Evolutionary conservation across 176 grass and related monocot species (phyloP).

Genomic region (Bolboschoenus planiculmis): DNA sequence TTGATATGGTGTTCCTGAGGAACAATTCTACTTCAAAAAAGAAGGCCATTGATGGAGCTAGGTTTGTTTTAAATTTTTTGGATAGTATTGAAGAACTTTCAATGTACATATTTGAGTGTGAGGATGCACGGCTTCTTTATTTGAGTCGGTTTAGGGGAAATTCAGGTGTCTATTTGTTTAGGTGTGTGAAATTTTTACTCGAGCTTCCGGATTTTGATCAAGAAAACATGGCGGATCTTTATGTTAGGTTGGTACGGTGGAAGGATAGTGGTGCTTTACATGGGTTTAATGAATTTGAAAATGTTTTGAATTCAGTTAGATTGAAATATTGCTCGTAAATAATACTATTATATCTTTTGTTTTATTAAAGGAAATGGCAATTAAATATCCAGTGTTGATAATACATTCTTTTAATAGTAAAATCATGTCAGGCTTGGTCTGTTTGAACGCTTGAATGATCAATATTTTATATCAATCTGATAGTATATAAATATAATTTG

Average conservation of each 20-base stretch:
- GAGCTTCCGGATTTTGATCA: constrained; percentile 23
- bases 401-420: not conserved
- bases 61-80: constrained; percentile 52
- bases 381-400: not conserved
- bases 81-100: constrained; percentile 61
- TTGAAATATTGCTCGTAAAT: constrained; percentile 20
- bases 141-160: constrained; percentile 53
- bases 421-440: not conserved
- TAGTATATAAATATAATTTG: not conserved
- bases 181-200: constrained; percentile 44
- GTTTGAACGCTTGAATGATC: not conserved
- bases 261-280: constrained; percentile 35
- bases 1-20: constrained; percentile 12
- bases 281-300: constrained; percentile 48
- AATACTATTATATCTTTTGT: not conserved
- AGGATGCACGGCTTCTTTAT: constrained; percentile 40
- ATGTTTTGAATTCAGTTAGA: constrained; percentile 10
- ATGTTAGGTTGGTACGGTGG: constrained; percentile 53
- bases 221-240: constrained; percentile 45
- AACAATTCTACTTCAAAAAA: constrained; percentile 23
- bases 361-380: not conserved
- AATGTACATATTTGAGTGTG: constrained; percentile 43
- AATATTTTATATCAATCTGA: not conserved
- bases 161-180: constrained; percentile 40
- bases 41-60: constrained; percentile 44